Percentiles rank a stretch among this genome's conserved stretches.
Evolutionary conservation across 1,284 basidiomycete species (phyloP).

Genomic region (Leccinum glutinopallens): DNA sequence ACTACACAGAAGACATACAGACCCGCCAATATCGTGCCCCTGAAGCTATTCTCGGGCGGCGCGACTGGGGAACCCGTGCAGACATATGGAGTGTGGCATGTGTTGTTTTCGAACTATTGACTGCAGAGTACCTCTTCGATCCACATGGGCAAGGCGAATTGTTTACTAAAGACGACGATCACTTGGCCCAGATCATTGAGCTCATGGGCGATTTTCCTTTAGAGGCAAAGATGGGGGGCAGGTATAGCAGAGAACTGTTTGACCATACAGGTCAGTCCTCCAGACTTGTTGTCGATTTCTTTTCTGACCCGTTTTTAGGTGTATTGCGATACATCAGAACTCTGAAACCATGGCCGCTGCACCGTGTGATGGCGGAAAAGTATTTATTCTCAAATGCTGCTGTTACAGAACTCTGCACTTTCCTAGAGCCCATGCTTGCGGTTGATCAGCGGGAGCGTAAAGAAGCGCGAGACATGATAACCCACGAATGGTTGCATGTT

Average conservation of each 20-base stretch:
- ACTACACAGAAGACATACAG: slow-evolving; percentile 93
- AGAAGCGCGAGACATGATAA: slow-evolving; percentile 71
- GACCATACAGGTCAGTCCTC: slow-evolving; percentile 65
- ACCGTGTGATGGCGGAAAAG: slow-evolving; percentile 83
- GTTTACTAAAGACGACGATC: slow-evolving; percentile 93
- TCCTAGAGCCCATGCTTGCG: slow-evolving; percentile 80
- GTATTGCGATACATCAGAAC: slow-evolving; percentile 76
- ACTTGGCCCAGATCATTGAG: slow-evolving; percentile 93
- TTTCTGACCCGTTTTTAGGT: slow-evolving; percentile 37
- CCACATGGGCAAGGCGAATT: slow-evolving; percentile 81
- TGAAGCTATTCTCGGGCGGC: slow-evolving; percentile 85
- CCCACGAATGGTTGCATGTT: slow-evolving; percentile 73
- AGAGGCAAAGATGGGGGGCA: slow-evolving; percentile 79
- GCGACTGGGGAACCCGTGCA: slow-evolving; percentile 83
- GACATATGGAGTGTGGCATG: slow-evolving; percentile 92
- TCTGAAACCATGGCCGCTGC: slow-evolving; percentile 83
- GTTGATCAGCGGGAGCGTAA: slow-evolving; percentile 71
- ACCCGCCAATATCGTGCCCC: slow-evolving; percentile 92
- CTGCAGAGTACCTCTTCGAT: slow-evolving; percentile 88
- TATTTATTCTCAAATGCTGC: slow-evolving; percentile 71
- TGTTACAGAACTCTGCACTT: slow-evolving; percentile 62
- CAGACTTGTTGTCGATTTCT: neutral
- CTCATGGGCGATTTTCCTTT: slow-evolving; percentile 74
- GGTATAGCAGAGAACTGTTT: slow-evolving; percentile 83
- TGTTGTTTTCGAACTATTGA: slow-evolving; percentile 84